Evolutionary conservation across 164 flowering plant genomes (phyloP).

Genomic region (Tetracentron sinense): DNA sequence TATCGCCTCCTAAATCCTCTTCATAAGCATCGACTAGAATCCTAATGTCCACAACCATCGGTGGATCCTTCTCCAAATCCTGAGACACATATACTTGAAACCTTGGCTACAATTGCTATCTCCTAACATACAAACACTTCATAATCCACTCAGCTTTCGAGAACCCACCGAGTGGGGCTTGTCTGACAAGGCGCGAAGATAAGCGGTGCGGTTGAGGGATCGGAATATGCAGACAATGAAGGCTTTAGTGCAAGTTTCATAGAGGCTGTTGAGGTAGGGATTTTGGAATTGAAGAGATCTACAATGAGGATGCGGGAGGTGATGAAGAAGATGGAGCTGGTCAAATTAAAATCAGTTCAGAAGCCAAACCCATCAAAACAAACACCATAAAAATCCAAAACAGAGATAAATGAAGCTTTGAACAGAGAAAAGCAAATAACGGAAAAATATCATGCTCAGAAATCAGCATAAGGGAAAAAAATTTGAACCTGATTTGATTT

Average conservation of each 20-base stretch:
- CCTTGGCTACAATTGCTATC: conserved; percentile 86
- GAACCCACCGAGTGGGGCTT: conserved; percentile 75
- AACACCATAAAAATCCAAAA: no score
- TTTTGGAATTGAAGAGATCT: conserved; percentile 54
- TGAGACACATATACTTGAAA: conserved; percentile 89
- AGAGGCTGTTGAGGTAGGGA: conserved; percentile 60
- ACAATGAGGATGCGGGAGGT: conserved; percentile 90
- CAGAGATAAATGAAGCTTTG: no score
- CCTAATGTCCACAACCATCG: conserved; percentile 76
- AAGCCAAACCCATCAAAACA: no score
- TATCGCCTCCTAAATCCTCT: conserved; percentile 83
- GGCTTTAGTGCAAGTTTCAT: conserved; percentile 85
- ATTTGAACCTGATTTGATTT: no score
- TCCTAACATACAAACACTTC: conserved; percentile 57
- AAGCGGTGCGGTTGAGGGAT: conserved; percentile 35
- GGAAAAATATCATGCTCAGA: no score
- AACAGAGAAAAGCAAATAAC: no score
- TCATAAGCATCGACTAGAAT: conserved; percentile 67
- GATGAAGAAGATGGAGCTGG: conserved; percentile 56
- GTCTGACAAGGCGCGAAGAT: conserved; percentile 74
- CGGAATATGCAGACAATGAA: conserved; percentile 73
- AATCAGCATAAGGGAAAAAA: no score
- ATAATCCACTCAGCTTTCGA: conserved; percentile 79
- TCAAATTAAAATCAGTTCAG: no score
- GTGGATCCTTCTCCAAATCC: conserved; percentile 84